These are phyloP conservation scores for Paramyrothecium roridum DNA, from an alignment of 2,329 filamentous ascomycete genomes.

Conservation along the genomic window DNA sequence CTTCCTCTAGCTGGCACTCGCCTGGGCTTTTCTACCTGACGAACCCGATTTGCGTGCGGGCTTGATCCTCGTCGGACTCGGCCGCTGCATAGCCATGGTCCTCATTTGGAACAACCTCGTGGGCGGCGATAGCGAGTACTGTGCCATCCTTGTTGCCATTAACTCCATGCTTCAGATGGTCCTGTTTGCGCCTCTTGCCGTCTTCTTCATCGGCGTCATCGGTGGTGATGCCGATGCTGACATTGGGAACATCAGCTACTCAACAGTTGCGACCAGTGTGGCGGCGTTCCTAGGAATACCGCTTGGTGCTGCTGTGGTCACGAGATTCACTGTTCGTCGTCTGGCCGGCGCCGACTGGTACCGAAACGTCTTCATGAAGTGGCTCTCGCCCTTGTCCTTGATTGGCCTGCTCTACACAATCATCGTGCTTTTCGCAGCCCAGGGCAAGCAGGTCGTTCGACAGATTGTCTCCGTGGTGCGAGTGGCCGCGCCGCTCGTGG, in stretches of 20 bases:
- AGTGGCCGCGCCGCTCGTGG: conserved; percentile 74
- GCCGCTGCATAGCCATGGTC: conserved; percentile 85
- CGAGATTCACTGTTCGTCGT: conserved; percentile 59
- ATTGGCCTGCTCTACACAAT: conserved; percentile 87
- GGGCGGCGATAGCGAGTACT: conserved; percentile 77
- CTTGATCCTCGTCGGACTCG: conserved; percentile 78
- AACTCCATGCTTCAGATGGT: conserved; percentile 75
- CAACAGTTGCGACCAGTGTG: conserved; percentile 72
- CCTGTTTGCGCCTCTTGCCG: conserved; percentile 65
- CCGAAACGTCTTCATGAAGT: conserved; percentile 65
- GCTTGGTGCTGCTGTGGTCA: conserved; percentile 74
- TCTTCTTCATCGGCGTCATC: conserved; percentile 70
- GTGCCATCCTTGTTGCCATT: conserved; percentile 73
- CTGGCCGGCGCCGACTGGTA: conserved; percentile 60
- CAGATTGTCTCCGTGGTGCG: conserved; percentile 81
- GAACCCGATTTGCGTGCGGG: conserved; percentile 58
- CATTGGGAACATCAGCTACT: conserved; percentile 48
- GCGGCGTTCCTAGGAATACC: conserved; percentile 85
- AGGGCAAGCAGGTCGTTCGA: conserved; percentile 72
- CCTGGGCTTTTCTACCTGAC: conserved; percentile 67
- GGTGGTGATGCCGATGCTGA: conserved; percentile 41
- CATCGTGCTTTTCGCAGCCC: conserved; percentile 78
- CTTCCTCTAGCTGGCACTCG: conserved; percentile 51
- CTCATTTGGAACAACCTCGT: conserved; percentile 70
- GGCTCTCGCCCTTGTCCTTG: conserved; percentile 69